Evolutionary conservation across 176 grass and related monocot genomes (phyloP).

Genomic region (Saccharum spontaneum): DNA sequence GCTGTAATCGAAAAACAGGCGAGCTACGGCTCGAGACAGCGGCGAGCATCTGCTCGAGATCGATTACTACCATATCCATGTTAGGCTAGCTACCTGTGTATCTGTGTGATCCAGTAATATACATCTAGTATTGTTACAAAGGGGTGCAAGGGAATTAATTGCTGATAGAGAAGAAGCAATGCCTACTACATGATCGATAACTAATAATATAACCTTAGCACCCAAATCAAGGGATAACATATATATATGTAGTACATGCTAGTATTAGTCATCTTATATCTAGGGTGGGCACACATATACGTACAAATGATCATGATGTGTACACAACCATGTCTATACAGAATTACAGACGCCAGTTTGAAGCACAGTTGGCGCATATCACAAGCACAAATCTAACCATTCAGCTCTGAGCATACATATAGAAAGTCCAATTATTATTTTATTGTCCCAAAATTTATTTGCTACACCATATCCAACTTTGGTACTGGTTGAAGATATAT

Average conservation of each 20-base stretch:
- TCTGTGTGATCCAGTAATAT: too few species aligned
- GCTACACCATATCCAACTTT: neutral
- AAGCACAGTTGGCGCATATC: neutral
- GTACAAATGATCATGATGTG: neutral
- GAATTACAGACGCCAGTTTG: neutral
- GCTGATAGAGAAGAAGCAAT: neutral
- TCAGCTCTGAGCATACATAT: neutral
- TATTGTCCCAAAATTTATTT: neutral
- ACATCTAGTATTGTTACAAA: too few species aligned
- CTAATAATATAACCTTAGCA: neutral
- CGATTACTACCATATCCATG: too few species aligned
- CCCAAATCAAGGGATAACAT: neutral
- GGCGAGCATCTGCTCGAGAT: too few species aligned
- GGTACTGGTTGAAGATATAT: constrained; percentile 22
- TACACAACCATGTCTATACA: neutral
- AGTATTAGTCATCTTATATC: neutral
- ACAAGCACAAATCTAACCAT: neutral
- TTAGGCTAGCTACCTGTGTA: too few species aligned
- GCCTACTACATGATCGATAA: neutral
- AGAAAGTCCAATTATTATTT: neutral
- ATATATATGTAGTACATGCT: neutral
- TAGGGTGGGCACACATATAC: neutral
- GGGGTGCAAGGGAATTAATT: neutral
- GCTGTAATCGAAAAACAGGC: too few species aligned
- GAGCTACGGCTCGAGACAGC: too few species aligned